Evolutionary conservation across 768 basidiomycete species (phyloP).

Genomic region (Leccinum subgranulosum): DNA sequence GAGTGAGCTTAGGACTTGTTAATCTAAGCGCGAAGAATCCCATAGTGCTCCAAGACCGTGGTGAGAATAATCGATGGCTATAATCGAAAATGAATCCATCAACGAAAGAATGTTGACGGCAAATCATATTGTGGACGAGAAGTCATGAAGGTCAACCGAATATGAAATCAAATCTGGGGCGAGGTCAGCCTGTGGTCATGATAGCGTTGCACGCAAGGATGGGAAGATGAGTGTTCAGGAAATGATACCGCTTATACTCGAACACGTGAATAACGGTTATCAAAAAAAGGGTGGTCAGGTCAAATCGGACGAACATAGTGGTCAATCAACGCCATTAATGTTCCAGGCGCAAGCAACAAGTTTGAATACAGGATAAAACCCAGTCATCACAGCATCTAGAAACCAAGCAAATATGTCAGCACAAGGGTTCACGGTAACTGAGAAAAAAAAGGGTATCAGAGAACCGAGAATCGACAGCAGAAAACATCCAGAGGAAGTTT

Average conservation of each 20-base stretch:
- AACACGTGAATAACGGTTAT: conserved; percentile 14
- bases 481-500: conserved; percentile 18
- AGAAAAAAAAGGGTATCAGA: conserved; percentile 20
- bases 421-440: not conserved
- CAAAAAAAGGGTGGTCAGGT: not conserved
- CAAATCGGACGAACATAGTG: not conserved
- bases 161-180: too few relatives aligned
- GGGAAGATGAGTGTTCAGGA: too few relatives aligned
- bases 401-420: conserved; percentile 6
- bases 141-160: too few relatives aligned
- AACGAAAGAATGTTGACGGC: too few relatives aligned
- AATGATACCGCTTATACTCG: not conserved
- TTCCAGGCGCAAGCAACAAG: not conserved
- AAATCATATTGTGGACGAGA: too few relatives aligned
- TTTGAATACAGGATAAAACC: too few relatives aligned
- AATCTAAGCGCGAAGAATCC: too few relatives aligned
- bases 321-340: not conserved
- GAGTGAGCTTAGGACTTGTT: too few relatives aligned
- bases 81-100: too few relatives aligned
- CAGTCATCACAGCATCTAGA: not conserved
- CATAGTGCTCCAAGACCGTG: too few relatives aligned
- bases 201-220: not conserved
- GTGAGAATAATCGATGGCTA: too few relatives aligned
- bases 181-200: not conserved
- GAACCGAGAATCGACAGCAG: conserved; percentile 35